phyloP scores from a whole-genome alignment of 2,329 filamentous ascomycete genomes.

The Alternaria conjuncta region DNA sequence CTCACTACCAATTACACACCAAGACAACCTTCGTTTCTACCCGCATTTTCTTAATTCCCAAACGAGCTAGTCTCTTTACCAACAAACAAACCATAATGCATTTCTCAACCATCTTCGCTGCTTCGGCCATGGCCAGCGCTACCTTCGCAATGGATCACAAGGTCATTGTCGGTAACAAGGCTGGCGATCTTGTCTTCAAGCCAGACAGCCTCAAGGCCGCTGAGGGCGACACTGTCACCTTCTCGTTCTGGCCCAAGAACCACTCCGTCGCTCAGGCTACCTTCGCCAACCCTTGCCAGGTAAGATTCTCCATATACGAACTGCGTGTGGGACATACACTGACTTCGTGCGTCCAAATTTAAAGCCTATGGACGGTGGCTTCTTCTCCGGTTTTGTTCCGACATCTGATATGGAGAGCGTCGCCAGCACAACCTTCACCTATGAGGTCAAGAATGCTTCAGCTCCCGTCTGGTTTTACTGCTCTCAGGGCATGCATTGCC shows the following conservation, averaged over 20 bases:
- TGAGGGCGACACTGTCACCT: constrained; percentile 47
- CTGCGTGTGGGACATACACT: background rate
- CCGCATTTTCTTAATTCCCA: constrained; percentile 18
- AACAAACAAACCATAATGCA: constrained; percentile 46
- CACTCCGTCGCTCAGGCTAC: constrained; percentile 48
- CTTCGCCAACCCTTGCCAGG: constrained; percentile 43
- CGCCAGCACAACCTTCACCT: constrained; percentile 38
- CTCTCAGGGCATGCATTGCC: constrained; percentile 48
- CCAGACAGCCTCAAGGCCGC: constrained; percentile 44
- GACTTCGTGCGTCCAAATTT: background rate
- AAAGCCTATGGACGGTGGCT: constrained; percentile 37
- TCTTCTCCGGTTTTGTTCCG: constrained; percentile 49
- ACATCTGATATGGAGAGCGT: constrained; percentile 29
- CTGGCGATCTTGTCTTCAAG: constrained; percentile 39
- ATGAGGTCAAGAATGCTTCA: constrained; percentile 45
- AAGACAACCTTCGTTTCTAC: constrained; percentile 31
- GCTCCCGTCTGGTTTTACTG: constrained; percentile 52
- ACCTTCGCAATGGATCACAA: constrained; percentile 41
- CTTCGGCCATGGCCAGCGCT: constrained; percentile 38
- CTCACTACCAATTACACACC: constrained; percentile 38
- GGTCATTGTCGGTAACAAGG: constrained; percentile 41
- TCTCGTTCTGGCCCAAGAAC: constrained; percentile 50
- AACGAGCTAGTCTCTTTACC: constrained; percentile 44
- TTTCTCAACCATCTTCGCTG: constrained; percentile 46
- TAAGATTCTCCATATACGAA: background rate